A percentile compares a stretch with the other conserved stretches of the same genome.
Evolutionary conservation across 768 basidiomycete species (phyloP).

Genomic region (Lactifluus piperatus): DNA sequence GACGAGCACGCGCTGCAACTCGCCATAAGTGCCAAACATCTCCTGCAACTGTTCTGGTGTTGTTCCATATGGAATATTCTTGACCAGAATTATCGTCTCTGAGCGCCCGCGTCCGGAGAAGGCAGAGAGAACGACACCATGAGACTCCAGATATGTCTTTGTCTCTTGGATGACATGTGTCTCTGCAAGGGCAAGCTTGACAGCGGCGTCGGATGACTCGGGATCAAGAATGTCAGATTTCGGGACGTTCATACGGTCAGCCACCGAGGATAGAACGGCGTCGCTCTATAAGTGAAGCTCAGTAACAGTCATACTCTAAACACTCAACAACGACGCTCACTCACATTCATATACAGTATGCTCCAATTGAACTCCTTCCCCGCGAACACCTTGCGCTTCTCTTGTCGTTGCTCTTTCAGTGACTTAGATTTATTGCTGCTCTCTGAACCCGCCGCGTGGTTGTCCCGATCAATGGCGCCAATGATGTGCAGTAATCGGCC

Average conservation of each 20-base stretch:
- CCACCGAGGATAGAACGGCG: slow-evolving; percentile 85
- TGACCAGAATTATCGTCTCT: slow-evolving; percentile 80
- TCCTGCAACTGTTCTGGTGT: slow-evolving; percentile 64
- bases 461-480: slow-evolving; percentile 64
- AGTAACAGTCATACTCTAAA: slow-evolving; percentile 19
- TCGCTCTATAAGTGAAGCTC: slow-evolving; percentile 54
- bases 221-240: slow-evolving; percentile 88
- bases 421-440: slow-evolving; percentile 37
- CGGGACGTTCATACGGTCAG: slow-evolving; percentile 76
- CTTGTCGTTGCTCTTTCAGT: slow-evolving; percentile 49
- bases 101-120: slow-evolving; percentile 46
- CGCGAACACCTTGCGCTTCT: slow-evolving; percentile 56
- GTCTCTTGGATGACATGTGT: slow-evolving; percentile 95
- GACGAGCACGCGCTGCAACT: slow-evolving; percentile 60
- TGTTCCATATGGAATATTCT: slow-evolving; percentile 95
- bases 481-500: slow-evolving; percentile 88
- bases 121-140: slow-evolving; percentile 56
- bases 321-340: slow-evolving; percentile 32
- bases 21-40: slow-evolving; percentile 71
- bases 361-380: slow-evolving; percentile 88
- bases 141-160: slow-evolving; percentile 76
- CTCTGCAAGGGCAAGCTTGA: slow-evolving; percentile 93
- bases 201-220: slow-evolving; percentile 73
- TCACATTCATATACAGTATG: slow-evolving; percentile 95
- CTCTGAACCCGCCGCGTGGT: slow-evolving; percentile 37